Evolutionary conservation across 805 yeast genomes (phyloP).

Genomic region (Kuraishia cidri): DNA sequence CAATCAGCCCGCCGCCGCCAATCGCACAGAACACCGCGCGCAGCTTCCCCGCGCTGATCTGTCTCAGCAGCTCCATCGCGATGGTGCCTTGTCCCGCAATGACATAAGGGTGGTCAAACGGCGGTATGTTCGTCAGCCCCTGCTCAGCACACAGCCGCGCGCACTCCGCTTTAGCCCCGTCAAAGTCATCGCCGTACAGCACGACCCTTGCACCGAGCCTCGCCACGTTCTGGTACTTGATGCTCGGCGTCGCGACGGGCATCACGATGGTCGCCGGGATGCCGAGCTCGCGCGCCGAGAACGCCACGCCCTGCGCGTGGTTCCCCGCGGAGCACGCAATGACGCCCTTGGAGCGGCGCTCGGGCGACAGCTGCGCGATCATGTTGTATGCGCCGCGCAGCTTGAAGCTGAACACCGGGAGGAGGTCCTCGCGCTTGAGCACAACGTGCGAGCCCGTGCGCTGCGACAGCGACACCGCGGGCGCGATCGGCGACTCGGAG

Average conservation of each 20-base stretch:
- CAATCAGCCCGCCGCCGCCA: conserved; percentile 95
- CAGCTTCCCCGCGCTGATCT: conserved; percentile 65
- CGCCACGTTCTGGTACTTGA: conserved; percentile 85
- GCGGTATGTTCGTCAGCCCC: conserved; percentile 88
- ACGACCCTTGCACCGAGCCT: conserved; percentile 94
- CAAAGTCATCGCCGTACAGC: conserved; percentile 88
- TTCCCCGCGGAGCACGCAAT: conserved; percentile 98
- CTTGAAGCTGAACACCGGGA: conserved; percentile 94
- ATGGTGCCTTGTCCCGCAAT: conserved; percentile 99
- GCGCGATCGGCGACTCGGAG: conserved; percentile 78
- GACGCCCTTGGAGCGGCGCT: conserved; percentile 70
- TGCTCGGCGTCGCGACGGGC: conserved; percentile 97
- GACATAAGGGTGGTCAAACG: conserved; percentile 95
- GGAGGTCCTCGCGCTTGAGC: conserved; percentile 84
- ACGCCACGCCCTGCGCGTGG: conserved; percentile 99
- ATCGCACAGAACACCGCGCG: conserved; percentile 87
- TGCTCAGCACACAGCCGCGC: conserved; percentile 56
- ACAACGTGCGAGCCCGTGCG: conserved; percentile 68
- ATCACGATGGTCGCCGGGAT: conserved; percentile 95
- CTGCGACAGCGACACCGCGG: conserved; percentile 67
- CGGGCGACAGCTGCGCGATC: conserved; percentile 80
- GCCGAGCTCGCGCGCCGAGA: conserved; percentile 71
- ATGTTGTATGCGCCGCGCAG: conserved; percentile 96
- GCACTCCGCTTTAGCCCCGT: conserved; percentile 91
- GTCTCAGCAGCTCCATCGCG: conserved; percentile 88